Conservation (phyloP, 2,329 filamentous ascomycete genomes). For the Colletotrichum euphorbiae region DNA sequence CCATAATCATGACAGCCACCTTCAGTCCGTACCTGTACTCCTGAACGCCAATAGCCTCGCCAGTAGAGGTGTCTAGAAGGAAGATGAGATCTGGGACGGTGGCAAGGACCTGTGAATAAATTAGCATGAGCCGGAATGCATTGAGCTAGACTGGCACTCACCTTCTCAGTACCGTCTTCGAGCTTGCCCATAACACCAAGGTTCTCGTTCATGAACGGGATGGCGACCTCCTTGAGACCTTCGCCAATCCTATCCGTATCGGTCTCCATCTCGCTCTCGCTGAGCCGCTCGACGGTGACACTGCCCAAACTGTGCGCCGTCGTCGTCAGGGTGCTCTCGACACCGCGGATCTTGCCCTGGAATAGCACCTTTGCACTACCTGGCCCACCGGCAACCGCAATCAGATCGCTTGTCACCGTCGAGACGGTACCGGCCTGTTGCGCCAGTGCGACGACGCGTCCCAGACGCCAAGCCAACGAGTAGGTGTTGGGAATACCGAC, state of each 20-base stretch:
- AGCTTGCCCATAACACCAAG: conserved; percentile 38
- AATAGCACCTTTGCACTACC: conserved; percentile 43
- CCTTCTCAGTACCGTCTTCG: conserved; percentile 42
- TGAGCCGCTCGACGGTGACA: conserved; percentile 54
- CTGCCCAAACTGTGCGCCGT: conserved; percentile 57
- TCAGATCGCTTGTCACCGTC: conserved; percentile 51
- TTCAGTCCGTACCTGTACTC: conserved; percentile 50
- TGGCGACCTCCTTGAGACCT: conserved; percentile 40
- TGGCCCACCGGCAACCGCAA: conserved; percentile 54
- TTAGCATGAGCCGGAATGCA: neutral
- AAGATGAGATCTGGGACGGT: conserved; percentile 56
- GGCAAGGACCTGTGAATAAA: conserved; percentile 45
- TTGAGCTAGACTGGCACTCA: conserved; percentile 7
- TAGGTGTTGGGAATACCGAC: conserved; percentile 51
- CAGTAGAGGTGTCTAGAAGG: conserved; percentile 52
- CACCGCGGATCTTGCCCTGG: conserved; percentile 45
- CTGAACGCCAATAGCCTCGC: conserved; percentile 51
- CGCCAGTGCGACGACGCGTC: conserved; percentile 59
- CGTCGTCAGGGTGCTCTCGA: conserved; percentile 55
- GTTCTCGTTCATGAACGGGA: conserved; percentile 42
- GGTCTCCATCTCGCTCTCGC: conserved; percentile 50
- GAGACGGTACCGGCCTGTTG: conserved; percentile 56
- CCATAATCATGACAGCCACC: conserved; percentile 42
- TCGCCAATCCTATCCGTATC: conserved; percentile 46
- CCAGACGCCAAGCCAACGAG: conserved; percentile 59